A percentile compares a stretch with the other conserved stretches of the same genome.
Evolutionary conservation across 2,329 filamentous ascomycete species (phyloP).

Genomic region (Aspergillus novoparasiticus): DNA sequence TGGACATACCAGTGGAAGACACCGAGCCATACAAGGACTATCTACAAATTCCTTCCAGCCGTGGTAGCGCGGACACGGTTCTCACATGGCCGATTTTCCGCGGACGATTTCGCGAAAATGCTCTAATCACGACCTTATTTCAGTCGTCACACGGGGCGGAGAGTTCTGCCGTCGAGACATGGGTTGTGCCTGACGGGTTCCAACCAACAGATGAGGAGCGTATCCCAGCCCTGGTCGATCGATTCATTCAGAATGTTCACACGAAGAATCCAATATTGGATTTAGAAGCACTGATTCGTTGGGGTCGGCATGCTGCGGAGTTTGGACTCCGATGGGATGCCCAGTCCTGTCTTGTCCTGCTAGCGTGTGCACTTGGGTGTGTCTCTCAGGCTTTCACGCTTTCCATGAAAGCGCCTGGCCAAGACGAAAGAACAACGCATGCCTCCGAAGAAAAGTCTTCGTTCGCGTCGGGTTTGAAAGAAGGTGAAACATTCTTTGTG

Average conservation of each 20-base stretch:
- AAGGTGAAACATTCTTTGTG: constrained; percentile 32
- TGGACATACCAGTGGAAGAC: neutral
- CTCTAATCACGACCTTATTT: constrained; percentile 23
- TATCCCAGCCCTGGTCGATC: constrained; percentile 32
- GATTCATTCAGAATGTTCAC: constrained; percentile 37
- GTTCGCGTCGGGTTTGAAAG: constrained; percentile 14
- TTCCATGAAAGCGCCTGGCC: neutral
- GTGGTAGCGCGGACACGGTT: constrained; percentile 29
- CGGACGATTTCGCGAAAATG: constrained; percentile 18
- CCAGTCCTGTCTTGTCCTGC: constrained; percentile 32
- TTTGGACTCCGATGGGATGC: constrained; percentile 36
- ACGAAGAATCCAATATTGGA: constrained; percentile 43
- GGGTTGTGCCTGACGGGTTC: constrained; percentile 13
- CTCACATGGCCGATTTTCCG: constrained; percentile 32
- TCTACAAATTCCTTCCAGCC: constrained; percentile 19
- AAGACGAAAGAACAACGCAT: neutral
- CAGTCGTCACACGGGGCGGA: constrained; percentile 14
- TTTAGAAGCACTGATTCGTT: constrained; percentile 25
- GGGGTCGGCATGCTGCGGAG: constrained; percentile 25
- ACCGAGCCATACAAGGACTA: neutral
- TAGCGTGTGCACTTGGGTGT: neutral
- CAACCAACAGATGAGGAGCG: constrained; percentile 25
- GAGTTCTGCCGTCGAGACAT: constrained; percentile 1
- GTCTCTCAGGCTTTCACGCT: neutral
- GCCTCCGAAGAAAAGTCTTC: constrained; percentile 13